Conservation (phyloP, 176 grass and related monocot genomes). For the Sorghum bicolor region DNA sequence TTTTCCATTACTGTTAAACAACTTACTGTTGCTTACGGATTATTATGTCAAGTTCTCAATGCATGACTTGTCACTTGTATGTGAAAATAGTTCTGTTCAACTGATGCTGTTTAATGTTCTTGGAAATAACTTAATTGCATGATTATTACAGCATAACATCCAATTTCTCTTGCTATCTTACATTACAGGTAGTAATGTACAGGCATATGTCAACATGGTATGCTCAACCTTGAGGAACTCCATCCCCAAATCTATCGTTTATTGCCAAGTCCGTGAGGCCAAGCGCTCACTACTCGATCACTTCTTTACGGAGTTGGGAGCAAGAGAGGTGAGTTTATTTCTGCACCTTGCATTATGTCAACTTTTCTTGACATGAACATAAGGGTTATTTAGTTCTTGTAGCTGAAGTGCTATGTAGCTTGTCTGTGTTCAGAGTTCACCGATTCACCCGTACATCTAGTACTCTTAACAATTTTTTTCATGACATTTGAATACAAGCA, state of each 20-base stretch:
- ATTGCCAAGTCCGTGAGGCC: constrained; percentile 96
- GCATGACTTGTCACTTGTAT: neutral
- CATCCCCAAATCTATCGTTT: constrained; percentile 94
- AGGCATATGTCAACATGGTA: constrained; percentile 92
- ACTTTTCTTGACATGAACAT: no score
- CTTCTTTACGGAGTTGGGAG: constrained; percentile 95
- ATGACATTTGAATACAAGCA: neutral
- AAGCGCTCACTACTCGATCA: constrained; percentile 97
- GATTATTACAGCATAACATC: constrained; percentile 2
- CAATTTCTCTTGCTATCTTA: constrained; percentile 10
- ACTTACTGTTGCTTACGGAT: neutral
- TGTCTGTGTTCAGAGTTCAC: neutral
- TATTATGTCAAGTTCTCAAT: neutral
- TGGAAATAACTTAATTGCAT: neutral
- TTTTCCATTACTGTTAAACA: neutral
- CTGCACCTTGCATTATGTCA: no score
- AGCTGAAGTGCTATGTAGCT: neutral
- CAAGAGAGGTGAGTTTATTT: constrained; percentile 68
- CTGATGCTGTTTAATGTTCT: neutral
- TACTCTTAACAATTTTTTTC: no score
- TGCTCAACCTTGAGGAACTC: constrained; percentile 83
- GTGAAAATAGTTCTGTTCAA: neutral
- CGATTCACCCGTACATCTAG: neutral
- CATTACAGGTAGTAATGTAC: constrained; percentile 72
- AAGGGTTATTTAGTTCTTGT: neutral